Evolutionary conservation across 2,329 filamentous ascomycete species (phyloP).

Genomic region (Aspergillus spinulosporus): DNA sequence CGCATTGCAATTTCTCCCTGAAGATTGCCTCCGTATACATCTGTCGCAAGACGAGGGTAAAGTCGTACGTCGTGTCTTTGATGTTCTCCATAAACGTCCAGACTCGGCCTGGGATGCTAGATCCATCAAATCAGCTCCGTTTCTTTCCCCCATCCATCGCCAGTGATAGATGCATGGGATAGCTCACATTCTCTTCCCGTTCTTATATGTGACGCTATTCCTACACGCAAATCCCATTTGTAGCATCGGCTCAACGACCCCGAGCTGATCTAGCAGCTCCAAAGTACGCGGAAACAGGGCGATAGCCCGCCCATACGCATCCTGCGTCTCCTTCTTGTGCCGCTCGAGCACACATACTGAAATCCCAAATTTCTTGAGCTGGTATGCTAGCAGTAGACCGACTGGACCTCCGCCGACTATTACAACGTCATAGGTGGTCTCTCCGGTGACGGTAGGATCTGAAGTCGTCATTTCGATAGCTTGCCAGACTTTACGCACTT

Average conservation of each 20-base stretch:
- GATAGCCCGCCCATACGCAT: constrained; percentile 25
- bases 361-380: constrained; percentile 9
- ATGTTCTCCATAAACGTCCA: constrained; percentile 56
- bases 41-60: constrained; percentile 40
- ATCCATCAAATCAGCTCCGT: neutral
- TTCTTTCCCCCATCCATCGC: neutral
- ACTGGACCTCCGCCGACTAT: constrained; percentile 14
- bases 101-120: neutral
- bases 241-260: constrained; percentile 58
- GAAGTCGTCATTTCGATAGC: neutral
- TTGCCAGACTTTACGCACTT: neutral
- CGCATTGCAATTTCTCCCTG: constrained; percentile 26
- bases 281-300: constrained; percentile 49
- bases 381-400: constrained; percentile 12
- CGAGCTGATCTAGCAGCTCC: constrained; percentile 50
- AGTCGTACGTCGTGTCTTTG: constrained; percentile 14
- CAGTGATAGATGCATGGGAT: too few species aligned
- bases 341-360: constrained; percentile 11
- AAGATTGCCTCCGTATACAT: constrained; percentile 58
- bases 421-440: neutral
- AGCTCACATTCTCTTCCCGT: neutral
- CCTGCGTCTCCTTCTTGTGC: neutral
- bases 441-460: neutral
- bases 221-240: constrained; percentile 42
- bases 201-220: constrained; percentile 25